These are phyloP conservation scores for Saccharomyces pastorianus DNA, from an alignment of 1,139 yeast genomes.

Conservation along the genomic window DNA sequence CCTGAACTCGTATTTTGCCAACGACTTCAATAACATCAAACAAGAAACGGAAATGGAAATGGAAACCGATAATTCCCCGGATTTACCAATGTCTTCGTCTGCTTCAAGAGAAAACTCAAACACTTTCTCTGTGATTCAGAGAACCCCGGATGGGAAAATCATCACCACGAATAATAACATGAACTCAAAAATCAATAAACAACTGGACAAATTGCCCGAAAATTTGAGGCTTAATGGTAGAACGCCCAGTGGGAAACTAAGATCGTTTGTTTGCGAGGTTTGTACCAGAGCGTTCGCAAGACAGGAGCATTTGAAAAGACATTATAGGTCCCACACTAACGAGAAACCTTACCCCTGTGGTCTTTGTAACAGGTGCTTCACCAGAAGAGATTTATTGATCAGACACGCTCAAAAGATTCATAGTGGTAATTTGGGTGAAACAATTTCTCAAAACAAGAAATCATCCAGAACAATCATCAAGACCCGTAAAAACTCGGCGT, in stretches of 20 bases:
- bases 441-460: constrained; percentile 13
- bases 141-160: background rate
- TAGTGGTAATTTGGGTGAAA: constrained; percentile 35
- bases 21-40: background rate
- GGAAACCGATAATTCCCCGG: background rate
- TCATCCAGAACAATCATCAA: constrained; percentile 9
- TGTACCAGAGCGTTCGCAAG: constrained; percentile 78
- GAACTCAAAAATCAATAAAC: constrained; percentile 33
- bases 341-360: constrained; percentile 78
- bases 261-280: constrained; percentile 59
- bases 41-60: background rate
- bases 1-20: background rate
- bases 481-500: background rate
- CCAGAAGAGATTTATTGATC: constrained; percentile 61
- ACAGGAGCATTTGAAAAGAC: constrained; percentile 67
- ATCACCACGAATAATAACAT: constrained; percentile 25
- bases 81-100: background rate
- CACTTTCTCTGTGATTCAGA: background rate
- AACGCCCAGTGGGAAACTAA: constrained; percentile 73
- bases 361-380: constrained; percentile 63
- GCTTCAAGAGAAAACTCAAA: background rate
- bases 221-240: constrained; percentile 33
- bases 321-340: constrained; percentile 70
- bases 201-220: constrained; percentile 30
- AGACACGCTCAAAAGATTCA: constrained; percentile 75